Conservation (phyloP, 805 yeast species). For the Candida lessepsii region DNA sequence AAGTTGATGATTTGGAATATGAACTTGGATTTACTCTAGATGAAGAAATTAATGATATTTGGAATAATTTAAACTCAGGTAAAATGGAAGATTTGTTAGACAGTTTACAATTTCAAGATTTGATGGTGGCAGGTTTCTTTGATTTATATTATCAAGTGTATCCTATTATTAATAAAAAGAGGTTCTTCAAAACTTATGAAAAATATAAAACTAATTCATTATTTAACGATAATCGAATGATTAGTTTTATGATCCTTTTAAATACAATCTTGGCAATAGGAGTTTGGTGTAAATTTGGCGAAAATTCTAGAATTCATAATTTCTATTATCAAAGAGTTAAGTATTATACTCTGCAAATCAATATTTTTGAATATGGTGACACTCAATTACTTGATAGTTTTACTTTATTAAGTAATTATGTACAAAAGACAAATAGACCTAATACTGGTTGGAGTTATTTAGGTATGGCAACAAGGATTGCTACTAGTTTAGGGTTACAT, state of each 20-base stretch:
- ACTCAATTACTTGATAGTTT: conserved; percentile 21
- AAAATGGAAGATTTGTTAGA: conserved; percentile 20
- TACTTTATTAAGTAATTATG: conserved; percentile 20
- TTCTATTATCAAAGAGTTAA: conserved; percentile 20
- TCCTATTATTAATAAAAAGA: conserved; percentile 20
- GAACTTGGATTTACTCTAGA: conserved; percentile 16
- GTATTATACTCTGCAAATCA: conserved; percentile 14
- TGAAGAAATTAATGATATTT: conserved; percentile 17
- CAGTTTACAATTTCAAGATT: conserved; percentile 15
- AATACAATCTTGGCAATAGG: conserved; percentile 21
- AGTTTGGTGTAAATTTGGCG: conserved; percentile 23
- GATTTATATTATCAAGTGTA: conserved; percentile 19
- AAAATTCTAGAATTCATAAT: conserved; percentile 18
- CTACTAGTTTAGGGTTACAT: conserved; percentile 22
- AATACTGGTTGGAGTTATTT: conserved; percentile 22
- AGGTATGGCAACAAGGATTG: conserved; percentile 21
- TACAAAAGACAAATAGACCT: conserved; percentile 20
- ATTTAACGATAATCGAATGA: conserved; percentile 12
- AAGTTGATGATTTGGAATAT: conserved; percentile 12
- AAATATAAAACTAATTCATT: conserved; percentile 11
- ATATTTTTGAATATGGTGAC: conserved; percentile 21
- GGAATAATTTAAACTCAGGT: conserved; percentile 18
- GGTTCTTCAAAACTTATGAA: conserved; percentile 16
- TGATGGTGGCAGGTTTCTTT: conserved; percentile 17
- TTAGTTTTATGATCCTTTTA: conserved; percentile 19